These are phyloP conservation scores for Aspergillus sp. DNA, from an alignment of 2,329 filamentous ascomycete genomes.

Conservation along the genomic window DNA sequence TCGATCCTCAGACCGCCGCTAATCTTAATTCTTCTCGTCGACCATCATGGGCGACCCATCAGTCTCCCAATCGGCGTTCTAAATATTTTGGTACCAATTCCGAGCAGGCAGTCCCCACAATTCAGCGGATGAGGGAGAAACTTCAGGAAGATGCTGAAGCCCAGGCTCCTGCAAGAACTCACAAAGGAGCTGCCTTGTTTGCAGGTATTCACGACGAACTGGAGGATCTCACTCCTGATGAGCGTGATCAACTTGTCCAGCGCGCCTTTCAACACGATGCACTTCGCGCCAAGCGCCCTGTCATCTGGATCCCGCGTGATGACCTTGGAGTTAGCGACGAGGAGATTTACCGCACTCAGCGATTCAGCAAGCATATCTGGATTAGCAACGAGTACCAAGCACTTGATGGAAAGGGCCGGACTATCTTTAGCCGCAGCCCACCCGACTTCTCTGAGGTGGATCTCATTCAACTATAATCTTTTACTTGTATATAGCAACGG, in stretches of 20 bases:
- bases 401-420: conserved; percentile 78
- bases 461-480: conserved; percentile 72
- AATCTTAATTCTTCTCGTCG: conserved; percentile 34
- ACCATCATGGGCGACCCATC: conserved; percentile 51
- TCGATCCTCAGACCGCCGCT: conserved; percentile 21
- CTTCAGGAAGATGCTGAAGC: conserved; percentile 66
- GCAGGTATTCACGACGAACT: conserved; percentile 89
- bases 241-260: conserved; percentile 81
- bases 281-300: conserved; percentile 79
- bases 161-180: conserved; percentile 60
- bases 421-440: conserved; percentile 82
- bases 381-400: conserved; percentile 93
- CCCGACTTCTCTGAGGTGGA: conserved; percentile 90
- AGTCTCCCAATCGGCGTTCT: conserved; percentile 45
- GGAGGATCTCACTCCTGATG: conserved; percentile 88
- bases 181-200: conserved; percentile 80
- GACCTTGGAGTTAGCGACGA: conserved; percentile 89
- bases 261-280: conserved; percentile 92
- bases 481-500: conserved; percentile 4
- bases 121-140: conserved; percentile 41
- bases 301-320: conserved; percentile 92
- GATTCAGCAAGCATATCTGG: conserved; percentile 80
- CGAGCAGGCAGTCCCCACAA: conserved; percentile 36
- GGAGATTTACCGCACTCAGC: conserved; percentile 78
- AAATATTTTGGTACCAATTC: conserved; percentile 45